These are phyloP conservation scores for Saccharomyces hybrid DNA, from an alignment of 1,139 yeast species.

Conservation along the genomic window DNA sequence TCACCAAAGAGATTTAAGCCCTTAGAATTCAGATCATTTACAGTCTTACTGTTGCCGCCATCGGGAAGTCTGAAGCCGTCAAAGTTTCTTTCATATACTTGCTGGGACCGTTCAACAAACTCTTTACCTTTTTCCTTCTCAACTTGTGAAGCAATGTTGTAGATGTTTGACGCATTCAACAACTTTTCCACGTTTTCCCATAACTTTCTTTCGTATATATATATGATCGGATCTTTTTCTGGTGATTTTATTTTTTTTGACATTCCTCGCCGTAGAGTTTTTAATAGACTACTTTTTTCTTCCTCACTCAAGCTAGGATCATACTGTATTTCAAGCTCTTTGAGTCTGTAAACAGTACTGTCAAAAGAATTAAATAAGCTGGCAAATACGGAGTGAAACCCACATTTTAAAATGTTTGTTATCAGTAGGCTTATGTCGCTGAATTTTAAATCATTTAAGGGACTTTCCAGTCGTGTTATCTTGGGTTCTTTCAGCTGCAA, in stretches of 20 bases:
- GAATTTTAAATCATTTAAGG: slow-evolving; percentile 12
- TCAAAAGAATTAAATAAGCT: slow-evolving; percentile 16
- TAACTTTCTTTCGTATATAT: slow-evolving; percentile 15
- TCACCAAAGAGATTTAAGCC: not conserved
- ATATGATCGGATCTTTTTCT: slow-evolving; percentile 24
- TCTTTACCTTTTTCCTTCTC: not conserved
- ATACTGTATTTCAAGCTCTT: slow-evolving; percentile 25
- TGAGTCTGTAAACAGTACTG: slow-evolving; percentile 21
- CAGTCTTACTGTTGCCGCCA: not conserved
- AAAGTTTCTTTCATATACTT: not conserved
- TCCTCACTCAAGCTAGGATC: slow-evolving; percentile 10
- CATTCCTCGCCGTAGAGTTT: slow-evolving; percentile 13
- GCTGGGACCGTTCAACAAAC: not conserved
- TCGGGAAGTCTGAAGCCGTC: not conserved
- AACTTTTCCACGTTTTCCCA: slow-evolving; percentile 13
- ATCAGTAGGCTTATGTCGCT: slow-evolving; percentile 15
- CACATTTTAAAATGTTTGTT: slow-evolving; percentile 16
- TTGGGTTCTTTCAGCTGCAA: slow-evolving; percentile 10
- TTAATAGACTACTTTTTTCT: slow-evolving; percentile 13
- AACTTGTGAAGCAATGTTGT: not conserved
- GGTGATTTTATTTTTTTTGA: slow-evolving; percentile 13
- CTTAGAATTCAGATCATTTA: not conserved
- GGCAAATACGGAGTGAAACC: slow-evolving; percentile 14
- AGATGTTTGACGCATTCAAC: not conserved
- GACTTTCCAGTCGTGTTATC: slow-evolving; percentile 10